A percentile compares a stretch with the other conserved stretches of the same genome.
Conservation (phyloP, 192 early-diverging fungal species). For the Jimgerdemannia flammicorona region DNA sequence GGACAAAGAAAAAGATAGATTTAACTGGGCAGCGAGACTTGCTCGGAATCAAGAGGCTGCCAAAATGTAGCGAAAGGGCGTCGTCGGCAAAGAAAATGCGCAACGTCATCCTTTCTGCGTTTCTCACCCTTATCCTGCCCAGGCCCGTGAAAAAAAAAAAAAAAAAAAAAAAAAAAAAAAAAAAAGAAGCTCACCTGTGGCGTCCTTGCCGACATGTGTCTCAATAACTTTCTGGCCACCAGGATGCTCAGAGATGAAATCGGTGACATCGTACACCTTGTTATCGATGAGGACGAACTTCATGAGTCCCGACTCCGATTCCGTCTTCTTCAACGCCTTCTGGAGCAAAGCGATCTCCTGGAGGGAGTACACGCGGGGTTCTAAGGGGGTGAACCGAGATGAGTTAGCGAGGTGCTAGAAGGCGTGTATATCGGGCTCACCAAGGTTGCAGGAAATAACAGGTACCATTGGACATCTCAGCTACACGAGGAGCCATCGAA, state of each 20-base stretch:
- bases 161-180: background rate
- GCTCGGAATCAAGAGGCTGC: no score
- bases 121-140: no score
- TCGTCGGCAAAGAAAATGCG: no score
- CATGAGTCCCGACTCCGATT: conserved; percentile 26
- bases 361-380: conserved; percentile 17
- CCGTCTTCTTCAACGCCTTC: conserved; percentile 19
- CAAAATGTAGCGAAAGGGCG: no score
- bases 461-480: background rate
- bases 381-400: background rate
- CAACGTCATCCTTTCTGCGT: no score
- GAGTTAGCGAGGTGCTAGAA: background rate
- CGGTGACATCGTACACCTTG: conserved; percentile 80
- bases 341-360: conserved; percentile 15
- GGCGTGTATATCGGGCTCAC: no score
- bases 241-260: conserved; percentile 72
- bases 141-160: no score
- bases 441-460: no score
- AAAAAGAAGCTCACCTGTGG: conserved; percentile 41
- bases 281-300: conserved; percentile 68
- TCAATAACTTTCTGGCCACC: conserved; percentile 67
- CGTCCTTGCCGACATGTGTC: conserved; percentile 74
- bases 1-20: no score
- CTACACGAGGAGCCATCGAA: background rate
- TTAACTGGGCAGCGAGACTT: no score